phyloP scores from a whole-genome alignment of 208 protist genomes.

The Sergeia podlipaevii region DNA sequence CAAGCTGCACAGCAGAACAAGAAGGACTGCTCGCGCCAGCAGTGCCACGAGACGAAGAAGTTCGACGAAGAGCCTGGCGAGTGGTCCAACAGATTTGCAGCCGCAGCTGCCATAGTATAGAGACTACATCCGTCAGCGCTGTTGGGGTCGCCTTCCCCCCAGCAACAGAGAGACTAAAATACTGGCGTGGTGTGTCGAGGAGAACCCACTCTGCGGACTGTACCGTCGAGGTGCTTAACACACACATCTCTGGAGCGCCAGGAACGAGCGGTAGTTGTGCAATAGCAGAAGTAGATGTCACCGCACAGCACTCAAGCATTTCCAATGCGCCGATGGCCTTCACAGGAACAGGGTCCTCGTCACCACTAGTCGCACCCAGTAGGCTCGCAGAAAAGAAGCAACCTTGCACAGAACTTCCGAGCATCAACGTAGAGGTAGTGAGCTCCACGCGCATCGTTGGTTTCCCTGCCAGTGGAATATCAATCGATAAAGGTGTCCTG shows the following conservation, averaged over 20 bases:
- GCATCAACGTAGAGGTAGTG: no score
- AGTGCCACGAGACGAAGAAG: slow-evolving; percentile 3
- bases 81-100: slow-evolving; percentile 19
- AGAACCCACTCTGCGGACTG: slow-evolving; percentile 17
- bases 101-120: slow-evolving; percentile 25
- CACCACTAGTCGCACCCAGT: background rate
- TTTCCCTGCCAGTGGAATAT: no score
- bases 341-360: slow-evolving; percentile 3
- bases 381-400: no score
- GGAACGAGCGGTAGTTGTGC: slow-evolving; percentile 6
- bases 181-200: slow-evolving; percentile 10
- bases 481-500: no score
- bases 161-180: slow-evolving; percentile 21
- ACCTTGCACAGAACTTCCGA: no score
- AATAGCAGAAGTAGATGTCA: slow-evolving; percentile 2
- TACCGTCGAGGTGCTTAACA: slow-evolving; percentile 15
- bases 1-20: slow-evolving; percentile 6
- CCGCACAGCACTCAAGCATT: slow-evolving; percentile 25
- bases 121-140: slow-evolving; percentile 31
- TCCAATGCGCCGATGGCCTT: slow-evolving; percentile 18
- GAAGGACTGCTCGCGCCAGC: background rate
- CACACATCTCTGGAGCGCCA: slow-evolving; percentile 10
- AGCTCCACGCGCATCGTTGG: no score
- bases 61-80: background rate
- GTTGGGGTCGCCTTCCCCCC: slow-evolving; percentile 13